These are phyloP conservation scores for Apiotrichum porosum DNA, from an alignment of 1,284 basidiomycete genomes.

Conservation along the genomic window DNA sequence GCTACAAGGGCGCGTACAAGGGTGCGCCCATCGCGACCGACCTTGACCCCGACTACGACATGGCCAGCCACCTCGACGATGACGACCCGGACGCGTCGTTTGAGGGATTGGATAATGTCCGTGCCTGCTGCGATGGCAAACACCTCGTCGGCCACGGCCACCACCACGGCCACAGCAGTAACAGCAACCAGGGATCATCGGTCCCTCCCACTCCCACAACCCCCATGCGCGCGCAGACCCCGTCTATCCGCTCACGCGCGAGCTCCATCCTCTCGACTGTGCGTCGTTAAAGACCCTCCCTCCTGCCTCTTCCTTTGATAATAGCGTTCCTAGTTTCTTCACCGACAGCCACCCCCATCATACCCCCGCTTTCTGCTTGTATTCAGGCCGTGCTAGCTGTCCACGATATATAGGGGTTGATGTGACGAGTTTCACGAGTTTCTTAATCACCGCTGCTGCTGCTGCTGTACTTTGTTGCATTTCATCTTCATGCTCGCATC, in stretches of 20 bases:
- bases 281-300: slow-evolving; percentile 1
- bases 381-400: neutral
- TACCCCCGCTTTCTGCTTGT: neutral
- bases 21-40: slow-evolving; percentile 34
- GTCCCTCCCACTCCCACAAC: slow-evolving; percentile 15
- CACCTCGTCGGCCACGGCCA: slow-evolving; percentile 62
- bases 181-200: slow-evolving; percentile 51
- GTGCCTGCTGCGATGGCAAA: slow-evolving; percentile 88
- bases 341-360: neutral
- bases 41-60: slow-evolving; percentile 35
- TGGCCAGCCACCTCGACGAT: slow-evolving; percentile 63
- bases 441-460: neutral
- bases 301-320: neutral
- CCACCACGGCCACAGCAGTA: slow-evolving; percentile 58
- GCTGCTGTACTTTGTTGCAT: neutral
- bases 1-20: slow-evolving; percentile 43
- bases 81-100: slow-evolving; percentile 73
- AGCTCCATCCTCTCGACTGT: slow-evolving; percentile 20
- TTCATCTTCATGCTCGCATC: too few species aligned
- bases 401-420: too few species aligned
- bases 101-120: slow-evolving; percentile 90
- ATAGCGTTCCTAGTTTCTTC: neutral
- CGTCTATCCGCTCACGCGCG: slow-evolving; percentile 23
- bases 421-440: too few species aligned
- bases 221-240: slow-evolving; percentile 28